Conservation (phyloP, 106 monocot genomes). For the Phalaenopsis aphrodite region DNA sequence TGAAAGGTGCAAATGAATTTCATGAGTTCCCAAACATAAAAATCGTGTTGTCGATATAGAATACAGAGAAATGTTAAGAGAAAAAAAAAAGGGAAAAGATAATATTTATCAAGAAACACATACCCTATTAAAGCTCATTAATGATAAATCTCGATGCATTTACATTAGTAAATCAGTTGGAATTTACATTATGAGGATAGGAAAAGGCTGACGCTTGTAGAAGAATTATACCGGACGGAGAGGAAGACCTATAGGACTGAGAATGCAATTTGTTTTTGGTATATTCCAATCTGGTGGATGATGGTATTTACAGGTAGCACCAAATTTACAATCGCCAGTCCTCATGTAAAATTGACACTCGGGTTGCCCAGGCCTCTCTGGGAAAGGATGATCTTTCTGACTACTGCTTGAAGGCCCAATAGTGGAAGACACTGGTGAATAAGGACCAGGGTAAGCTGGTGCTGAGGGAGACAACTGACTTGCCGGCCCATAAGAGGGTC, state of each 20-base stretch:
- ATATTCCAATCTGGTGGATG: slow-evolving; percentile 72
- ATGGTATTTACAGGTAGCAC: slow-evolving; percentile 78
- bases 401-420: slow-evolving; percentile 39
- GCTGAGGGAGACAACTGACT: slow-evolving; percentile 60
- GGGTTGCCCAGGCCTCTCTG: slow-evolving; percentile 78
- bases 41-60: not conserved
- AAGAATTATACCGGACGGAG: slow-evolving; percentile 69
- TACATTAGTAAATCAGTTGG: not conserved
- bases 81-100: not conserved
- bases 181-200: not conserved
- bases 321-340: slow-evolving; percentile 93
- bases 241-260: slow-evolving; percentile 84
- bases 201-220: not conserved
- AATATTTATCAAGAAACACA: not conserved
- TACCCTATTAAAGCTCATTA: not conserved
- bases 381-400: slow-evolving; percentile 47
- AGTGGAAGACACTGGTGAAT: slow-evolving; percentile 27
- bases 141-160: not conserved
- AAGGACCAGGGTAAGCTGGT: slow-evolving; percentile 43
- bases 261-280: slow-evolving; percentile 50
- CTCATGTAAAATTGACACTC: slow-evolving; percentile 84
- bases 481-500: slow-evolving; percentile 40
- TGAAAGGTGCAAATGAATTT: not conserved
- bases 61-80: not conserved
- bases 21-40: not conserved